Percentiles rank a stretch among this genome's conserved stretches.
These are phyloP conservation scores for Hortaea werneckii DNA, from an alignment of 2,329 filamentous ascomycete species.

Conservation along the genomic window DNA sequence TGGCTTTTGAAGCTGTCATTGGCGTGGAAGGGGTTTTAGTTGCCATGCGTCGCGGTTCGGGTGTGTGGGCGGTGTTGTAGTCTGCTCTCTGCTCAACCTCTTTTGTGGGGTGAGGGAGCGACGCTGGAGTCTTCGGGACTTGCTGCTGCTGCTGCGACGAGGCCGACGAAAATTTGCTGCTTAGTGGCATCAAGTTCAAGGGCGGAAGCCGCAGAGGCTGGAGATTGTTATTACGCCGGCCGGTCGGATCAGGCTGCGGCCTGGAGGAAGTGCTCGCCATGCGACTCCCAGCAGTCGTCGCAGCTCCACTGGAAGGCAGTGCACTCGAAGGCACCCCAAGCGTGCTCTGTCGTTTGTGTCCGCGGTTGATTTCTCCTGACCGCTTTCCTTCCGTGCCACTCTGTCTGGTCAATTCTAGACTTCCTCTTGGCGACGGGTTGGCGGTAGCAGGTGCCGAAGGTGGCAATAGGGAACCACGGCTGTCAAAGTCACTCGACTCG, in stretches of 20 bases:
- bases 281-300: background rate
- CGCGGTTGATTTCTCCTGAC: conserved; percentile 1
- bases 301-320: background rate
- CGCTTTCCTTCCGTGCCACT: background rate
- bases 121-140: conserved; percentile 42
- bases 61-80: conserved; percentile 40
- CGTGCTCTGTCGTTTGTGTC: conserved; percentile 4
- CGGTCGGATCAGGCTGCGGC: conserved; percentile 12
- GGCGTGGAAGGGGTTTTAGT: conserved; percentile 89
- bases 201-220: conserved; percentile 81
- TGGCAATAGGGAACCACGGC: background rate
- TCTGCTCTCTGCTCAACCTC: conserved; percentile 41
- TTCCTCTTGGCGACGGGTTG: conserved; percentile 3
- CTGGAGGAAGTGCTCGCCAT: conserved; percentile 4
- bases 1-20: conserved; percentile 91
- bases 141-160: conserved; percentile 45
- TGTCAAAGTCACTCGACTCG: background rate
- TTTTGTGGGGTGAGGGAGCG: conserved; percentile 52
- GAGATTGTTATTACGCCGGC: conserved; percentile 56
- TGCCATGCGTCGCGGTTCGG: conserved; percentile 57
- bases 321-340: background rate
- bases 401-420: conserved; percentile 3
- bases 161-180: conserved; percentile 6
- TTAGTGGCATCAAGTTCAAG: conserved; percentile 73
- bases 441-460: background rate